Evolutionary conservation across 2,329 filamentous ascomycete genomes (phyloP).

Genomic region (Rugonectria rugulosa): DNA sequence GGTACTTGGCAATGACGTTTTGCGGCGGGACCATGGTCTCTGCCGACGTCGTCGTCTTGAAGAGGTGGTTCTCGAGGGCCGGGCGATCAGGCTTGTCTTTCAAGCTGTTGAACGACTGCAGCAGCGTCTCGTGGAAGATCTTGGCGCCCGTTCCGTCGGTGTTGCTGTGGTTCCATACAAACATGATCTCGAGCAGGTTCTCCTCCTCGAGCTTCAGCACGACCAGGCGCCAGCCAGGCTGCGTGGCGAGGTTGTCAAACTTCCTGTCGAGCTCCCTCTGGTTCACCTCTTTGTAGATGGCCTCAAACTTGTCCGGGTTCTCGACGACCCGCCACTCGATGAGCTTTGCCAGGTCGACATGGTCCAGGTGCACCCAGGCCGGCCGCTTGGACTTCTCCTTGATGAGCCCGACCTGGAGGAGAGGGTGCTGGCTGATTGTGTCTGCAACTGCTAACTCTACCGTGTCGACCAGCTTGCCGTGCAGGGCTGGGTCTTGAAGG

Average conservation of each 20-base stretch:
- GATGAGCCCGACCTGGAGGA: slow-evolving; percentile 17
- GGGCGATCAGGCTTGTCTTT: not conserved
- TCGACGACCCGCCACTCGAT: slow-evolving; percentile 12
- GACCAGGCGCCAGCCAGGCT: slow-evolving; percentile 11
- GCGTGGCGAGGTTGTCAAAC: not conserved
- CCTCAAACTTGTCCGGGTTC: not conserved
- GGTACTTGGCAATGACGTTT: slow-evolving; percentile 23
- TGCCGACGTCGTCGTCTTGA: not conserved
- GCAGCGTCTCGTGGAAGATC: slow-evolving; percentile 23
- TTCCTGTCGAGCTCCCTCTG: not conserved
- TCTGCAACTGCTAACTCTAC: slow-evolving; percentile 11
- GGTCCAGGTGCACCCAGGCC: slow-evolving; percentile 3
- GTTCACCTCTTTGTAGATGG: not conserved
- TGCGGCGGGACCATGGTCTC: slow-evolving; percentile 22
- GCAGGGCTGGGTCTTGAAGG: not conserved
- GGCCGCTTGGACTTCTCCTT: not conserved
- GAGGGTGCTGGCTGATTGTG: slow-evolving; percentile 15
- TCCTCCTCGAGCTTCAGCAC: not conserved
- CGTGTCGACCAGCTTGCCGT: slow-evolving; percentile 3
- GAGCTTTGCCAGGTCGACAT: not conserved
- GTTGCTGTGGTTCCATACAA: slow-evolving; percentile 21
- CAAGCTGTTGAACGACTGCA: slow-evolving; percentile 12
- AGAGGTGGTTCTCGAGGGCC: slow-evolving; percentile 1
- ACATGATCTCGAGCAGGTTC: slow-evolving; percentile 14
- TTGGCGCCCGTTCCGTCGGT: slow-evolving; percentile 22